Conservation (phyloP, 441 rosid species). For the Aquilaria agallochum region DNA sequence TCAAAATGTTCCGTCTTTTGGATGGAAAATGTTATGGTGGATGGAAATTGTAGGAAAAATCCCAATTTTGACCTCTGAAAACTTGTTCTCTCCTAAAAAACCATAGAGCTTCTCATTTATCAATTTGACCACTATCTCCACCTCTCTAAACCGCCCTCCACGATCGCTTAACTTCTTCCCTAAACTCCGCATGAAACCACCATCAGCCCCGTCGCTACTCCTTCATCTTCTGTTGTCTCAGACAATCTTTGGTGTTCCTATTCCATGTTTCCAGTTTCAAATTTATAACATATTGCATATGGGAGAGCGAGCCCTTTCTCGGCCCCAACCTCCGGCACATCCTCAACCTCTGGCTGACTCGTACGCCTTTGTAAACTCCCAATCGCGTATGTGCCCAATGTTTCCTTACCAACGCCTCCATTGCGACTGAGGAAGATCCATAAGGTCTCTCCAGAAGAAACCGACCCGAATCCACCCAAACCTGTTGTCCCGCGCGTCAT, state of each 20-base stretch:
- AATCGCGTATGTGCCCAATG: conserved; percentile 22
- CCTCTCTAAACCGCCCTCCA: no score
- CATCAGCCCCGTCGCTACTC: neutral
- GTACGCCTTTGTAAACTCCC: conserved; percentile 16
- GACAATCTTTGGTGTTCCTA: neutral
- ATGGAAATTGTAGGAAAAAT: no score
- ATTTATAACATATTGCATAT: conserved; percentile 31
- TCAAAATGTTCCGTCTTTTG: no score
- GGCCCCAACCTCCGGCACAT: conserved; percentile 20
- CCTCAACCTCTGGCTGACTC: conserved; percentile 24
- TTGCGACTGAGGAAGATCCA: conserved; percentile 82
- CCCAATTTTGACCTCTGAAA: no score
- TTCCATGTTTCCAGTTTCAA: neutral
- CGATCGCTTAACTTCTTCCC: no score
- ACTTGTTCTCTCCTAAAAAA: no score
- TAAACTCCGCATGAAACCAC: neutral
- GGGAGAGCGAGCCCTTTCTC: conserved; percentile 62
- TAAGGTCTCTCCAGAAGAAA: conserved; percentile 60
- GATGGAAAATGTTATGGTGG: no score
- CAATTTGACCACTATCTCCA: no score
- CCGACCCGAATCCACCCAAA: conserved; percentile 4
- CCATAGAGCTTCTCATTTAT: no score
- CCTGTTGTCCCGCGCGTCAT: conserved; percentile 31
- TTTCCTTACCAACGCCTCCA: conserved; percentile 37
- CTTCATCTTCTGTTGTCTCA: neutral